These are phyloP conservation scores for Circinella minor DNA, from an alignment of 371 early-diverging fungal genomes.

Conservation along the genomic window DNA sequence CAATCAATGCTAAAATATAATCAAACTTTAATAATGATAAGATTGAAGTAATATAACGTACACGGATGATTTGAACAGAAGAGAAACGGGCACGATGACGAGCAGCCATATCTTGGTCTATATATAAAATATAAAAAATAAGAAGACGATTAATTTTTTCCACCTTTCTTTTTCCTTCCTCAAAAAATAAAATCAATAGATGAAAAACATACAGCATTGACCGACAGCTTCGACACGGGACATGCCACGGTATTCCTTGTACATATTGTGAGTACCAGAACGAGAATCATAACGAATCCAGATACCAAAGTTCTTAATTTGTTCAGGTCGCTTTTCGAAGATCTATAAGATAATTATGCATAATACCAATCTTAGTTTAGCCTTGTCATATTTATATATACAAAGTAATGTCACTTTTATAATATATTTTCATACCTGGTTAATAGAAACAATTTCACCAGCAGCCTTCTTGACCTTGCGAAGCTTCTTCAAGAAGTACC, in stretches of 20 bases:
- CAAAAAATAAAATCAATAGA: background rate
- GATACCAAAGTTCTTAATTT: slow-evolving; percentile 99
- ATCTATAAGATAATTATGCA: slow-evolving; percentile 60
- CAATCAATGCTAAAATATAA: background rate
- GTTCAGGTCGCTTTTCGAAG: slow-evolving; percentile 91
- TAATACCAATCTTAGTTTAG: no score
- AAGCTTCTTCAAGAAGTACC: slow-evolving; percentile 99
- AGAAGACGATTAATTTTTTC: background rate
- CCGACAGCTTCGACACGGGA: slow-evolving; percentile 94
- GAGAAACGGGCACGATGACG: slow-evolving; percentile 98
- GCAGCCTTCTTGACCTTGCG: slow-evolving; percentile 99
- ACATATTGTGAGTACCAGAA: slow-evolving; percentile 99
- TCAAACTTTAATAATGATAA: background rate
- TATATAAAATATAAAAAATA: background rate
- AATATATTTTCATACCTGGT: slow-evolving; percentile 68
- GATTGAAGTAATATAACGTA: background rate
- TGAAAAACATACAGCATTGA: slow-evolving; percentile 69
- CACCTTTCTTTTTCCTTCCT: no score
- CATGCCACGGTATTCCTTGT: slow-evolving; percentile 99
- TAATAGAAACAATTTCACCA: slow-evolving; percentile 97
- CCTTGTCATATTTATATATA: no score
- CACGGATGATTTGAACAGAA: slow-evolving; percentile 98
- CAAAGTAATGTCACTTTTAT: no score
- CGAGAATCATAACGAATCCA: slow-evolving; percentile 99
- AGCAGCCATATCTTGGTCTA: slow-evolving; percentile 98